phyloP scores from a whole-genome alignment of 164 flowering plant species.

The Amborella trichopoda region DNA sequence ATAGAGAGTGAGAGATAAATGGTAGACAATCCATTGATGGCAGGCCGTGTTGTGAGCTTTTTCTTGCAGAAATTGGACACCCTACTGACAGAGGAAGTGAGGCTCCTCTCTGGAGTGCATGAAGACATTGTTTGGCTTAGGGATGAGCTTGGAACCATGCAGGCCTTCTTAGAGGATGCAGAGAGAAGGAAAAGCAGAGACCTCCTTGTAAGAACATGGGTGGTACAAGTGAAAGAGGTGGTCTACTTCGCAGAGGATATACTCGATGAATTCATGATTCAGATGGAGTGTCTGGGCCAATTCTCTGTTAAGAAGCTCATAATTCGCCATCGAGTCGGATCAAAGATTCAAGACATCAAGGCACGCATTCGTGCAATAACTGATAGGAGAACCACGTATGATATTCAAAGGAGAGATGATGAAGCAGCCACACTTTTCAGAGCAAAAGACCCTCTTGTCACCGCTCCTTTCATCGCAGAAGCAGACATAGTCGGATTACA shows the following conservation, averaged over 20 bases:
- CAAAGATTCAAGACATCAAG: constrained; percentile 27
- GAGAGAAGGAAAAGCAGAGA: constrained; percentile 3
- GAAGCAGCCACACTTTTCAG: not conserved
- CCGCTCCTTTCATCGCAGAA: constrained; percentile 33
- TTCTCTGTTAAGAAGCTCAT: constrained; percentile 15
- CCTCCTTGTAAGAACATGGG: not conserved
- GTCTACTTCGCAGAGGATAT: constrained; percentile 7
- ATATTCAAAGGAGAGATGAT: constrained; percentile 5
- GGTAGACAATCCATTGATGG: too few species aligned
- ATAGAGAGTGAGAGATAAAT: constrained; percentile 3
- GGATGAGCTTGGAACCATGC: constrained; percentile 6
- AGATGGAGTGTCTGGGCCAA: not conserved
- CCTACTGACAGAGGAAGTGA: not conserved
- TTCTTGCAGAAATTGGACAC: constrained; percentile 3
- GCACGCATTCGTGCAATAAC: constrained; percentile 13
- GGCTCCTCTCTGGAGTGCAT: constrained; percentile 1
- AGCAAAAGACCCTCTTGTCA: constrained; percentile 10
- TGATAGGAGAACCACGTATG: not conserved
- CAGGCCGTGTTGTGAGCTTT: constrained; percentile 1
- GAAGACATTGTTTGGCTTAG: constrained; percentile 3
- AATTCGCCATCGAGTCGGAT: constrained; percentile 15
- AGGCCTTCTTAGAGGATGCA: constrained; percentile 10
- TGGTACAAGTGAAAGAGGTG: constrained; percentile 3
- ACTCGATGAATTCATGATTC: constrained; percentile 5
- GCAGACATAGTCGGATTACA: constrained; percentile 40